Evolutionary conservation across 2,329 filamentous ascomycete genomes (phyloP).

Genomic region (Pseudocercospora fuligena): DNA sequence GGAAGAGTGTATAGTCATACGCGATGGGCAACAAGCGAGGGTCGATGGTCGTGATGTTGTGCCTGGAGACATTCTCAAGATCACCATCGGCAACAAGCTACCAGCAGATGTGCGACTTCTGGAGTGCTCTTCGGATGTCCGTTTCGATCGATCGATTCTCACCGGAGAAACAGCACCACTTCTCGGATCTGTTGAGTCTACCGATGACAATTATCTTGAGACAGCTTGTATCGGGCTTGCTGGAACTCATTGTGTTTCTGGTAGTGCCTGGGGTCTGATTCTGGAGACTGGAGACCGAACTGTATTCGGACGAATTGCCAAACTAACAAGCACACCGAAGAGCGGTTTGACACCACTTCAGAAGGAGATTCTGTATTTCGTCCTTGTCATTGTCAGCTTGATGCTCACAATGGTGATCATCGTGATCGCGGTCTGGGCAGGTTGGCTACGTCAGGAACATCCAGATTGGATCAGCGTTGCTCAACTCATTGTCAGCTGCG

Average conservation of each 20-base stretch:
- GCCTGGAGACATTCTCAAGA: slow-evolving; percentile 70
- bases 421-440: slow-evolving; percentile 60
- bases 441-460: slow-evolving; percentile 70
- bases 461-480: slow-evolving; percentile 75
- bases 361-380: slow-evolving; percentile 74
- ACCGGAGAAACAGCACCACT: slow-evolving; percentile 69
- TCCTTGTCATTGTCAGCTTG: slow-evolving; percentile 69
- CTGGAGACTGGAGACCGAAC: slow-evolving; percentile 74
- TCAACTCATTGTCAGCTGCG: slow-evolving; percentile 72
- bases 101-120: slow-evolving; percentile 75
- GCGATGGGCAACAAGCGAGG: slow-evolving; percentile 58
- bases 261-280: slow-evolving; percentile 68
- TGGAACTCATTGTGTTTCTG: slow-evolving; percentile 77
- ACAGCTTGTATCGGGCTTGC: slow-evolving; percentile 77
- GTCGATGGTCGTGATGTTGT: slow-evolving; percentile 61
- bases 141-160: slow-evolving; percentile 74
- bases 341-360: slow-evolving; percentile 71
- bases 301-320: slow-evolving; percentile 75
- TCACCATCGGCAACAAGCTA: slow-evolving; percentile 74
- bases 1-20: slow-evolving; percentile 68
- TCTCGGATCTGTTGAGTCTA: slow-evolving; percentile 66
- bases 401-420: slow-evolving; percentile 70
- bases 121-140: slow-evolving; percentile 69
- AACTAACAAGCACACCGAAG: slow-evolving; percentile 71
- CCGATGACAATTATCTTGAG: slow-evolving; percentile 76